Percentiles rank a stretch among this genome's conserved stretches.
phyloP scores from a whole-genome alignment of 441 rosid genomes.

The Aleurites moluccanus region DNA sequence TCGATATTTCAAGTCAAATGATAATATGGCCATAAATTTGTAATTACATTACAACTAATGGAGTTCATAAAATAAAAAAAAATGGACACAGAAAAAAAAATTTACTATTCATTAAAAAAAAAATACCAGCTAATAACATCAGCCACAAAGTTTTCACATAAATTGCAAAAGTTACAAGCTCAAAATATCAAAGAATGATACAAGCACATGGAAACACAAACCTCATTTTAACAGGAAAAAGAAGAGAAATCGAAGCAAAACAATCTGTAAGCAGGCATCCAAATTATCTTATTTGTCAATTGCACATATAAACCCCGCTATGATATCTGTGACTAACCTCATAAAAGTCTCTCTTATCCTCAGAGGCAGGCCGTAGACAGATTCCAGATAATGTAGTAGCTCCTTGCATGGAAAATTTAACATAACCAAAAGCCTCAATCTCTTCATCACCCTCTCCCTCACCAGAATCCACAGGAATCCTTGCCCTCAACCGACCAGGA shows the following conservation, averaged over 20 bases:
- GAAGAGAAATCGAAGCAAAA: conserved; percentile 19
- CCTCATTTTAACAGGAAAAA: conserved; percentile 14
- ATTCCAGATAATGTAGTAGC: conserved; percentile 59
- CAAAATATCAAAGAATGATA: conserved; percentile 39
- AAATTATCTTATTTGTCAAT: conserved; percentile 35
- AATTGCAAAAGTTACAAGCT: conserved; percentile 30
- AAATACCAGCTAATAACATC: conserved; percentile 14
- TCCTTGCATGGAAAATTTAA: conserved; percentile 71
- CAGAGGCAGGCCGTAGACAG: conserved; percentile 60
- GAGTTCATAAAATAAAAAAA: not conserved
- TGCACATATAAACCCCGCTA: conserved; percentile 72
- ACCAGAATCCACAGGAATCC: conserved; percentile 74
- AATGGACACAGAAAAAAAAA: conserved; percentile 1
- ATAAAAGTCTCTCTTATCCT: conserved; percentile 73
- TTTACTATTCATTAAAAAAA: conserved; percentile 18
- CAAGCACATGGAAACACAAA: conserved; percentile 29
- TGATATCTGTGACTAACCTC: conserved; percentile 75
- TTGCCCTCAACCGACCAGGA: conserved; percentile 70
- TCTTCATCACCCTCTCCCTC: conserved; percentile 67
- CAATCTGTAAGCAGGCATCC: conserved; percentile 21
- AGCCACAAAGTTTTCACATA: conserved; percentile 24
- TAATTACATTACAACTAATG: not conserved
- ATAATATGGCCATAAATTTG: not conserved
- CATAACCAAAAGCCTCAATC: conserved; percentile 66
- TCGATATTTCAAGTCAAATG: not conserved